Evolutionary conservation across 176 grass and related monocot species (phyloP).

Genomic region (Otatea glauca): DNA sequence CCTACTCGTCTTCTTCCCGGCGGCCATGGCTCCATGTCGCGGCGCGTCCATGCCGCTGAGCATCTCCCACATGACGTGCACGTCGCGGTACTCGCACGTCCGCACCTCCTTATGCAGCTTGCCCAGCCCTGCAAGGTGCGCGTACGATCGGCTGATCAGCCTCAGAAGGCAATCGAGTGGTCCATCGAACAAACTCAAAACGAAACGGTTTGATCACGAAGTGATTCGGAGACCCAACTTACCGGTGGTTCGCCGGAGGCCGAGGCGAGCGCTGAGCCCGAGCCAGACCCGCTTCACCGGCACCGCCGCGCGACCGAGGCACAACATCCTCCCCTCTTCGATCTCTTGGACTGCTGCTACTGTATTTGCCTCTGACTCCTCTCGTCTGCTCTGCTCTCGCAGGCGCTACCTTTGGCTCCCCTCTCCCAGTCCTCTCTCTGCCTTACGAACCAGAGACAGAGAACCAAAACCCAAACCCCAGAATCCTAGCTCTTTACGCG

Average conservation of each 20-base stretch:
- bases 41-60: constrained; percentile 43
- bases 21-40: too few species aligned
- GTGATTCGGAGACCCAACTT: not conserved
- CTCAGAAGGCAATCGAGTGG: not conserved
- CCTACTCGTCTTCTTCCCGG: not conserved
- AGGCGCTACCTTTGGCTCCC: not conserved
- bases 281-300: constrained; percentile 60
- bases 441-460: not conserved
- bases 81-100: constrained; percentile 77
- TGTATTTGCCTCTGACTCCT: too few species aligned
- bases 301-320: constrained; percentile 50
- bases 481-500: not conserved
- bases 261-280: constrained; percentile 48
- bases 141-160: not conserved
- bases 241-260: constrained; percentile 42
- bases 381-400: not conserved
- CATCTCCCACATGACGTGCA: constrained; percentile 87
- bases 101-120: constrained; percentile 63
- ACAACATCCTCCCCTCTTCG: constrained; percentile 23
- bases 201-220: not conserved
- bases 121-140: constrained; percentile 37
- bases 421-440: not conserved
- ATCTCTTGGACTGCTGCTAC: not conserved
- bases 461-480: not conserved
- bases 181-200: not conserved